These are phyloP conservation scores for Phytophthora capsici DNA, from an alignment of 352 stramenopile species.

Conservation along the genomic window DNA sequence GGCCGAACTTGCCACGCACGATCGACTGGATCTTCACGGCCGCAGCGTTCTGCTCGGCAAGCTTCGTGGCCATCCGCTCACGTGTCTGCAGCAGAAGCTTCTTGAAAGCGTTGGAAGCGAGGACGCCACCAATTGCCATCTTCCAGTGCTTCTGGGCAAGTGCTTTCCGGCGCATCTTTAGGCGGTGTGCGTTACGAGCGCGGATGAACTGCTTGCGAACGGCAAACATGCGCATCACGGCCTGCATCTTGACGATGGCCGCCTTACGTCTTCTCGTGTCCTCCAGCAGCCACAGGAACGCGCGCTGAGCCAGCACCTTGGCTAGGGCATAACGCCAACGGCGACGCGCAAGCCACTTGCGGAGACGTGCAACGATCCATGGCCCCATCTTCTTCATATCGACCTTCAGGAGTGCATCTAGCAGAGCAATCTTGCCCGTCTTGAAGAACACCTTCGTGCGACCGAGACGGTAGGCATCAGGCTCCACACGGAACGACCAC, in stretches of 20 bases:
- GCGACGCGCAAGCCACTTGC: constrained; percentile 85
- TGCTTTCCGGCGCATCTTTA: constrained; percentile 66
- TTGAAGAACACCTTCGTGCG: constrained; percentile 93
- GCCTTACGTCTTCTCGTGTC: constrained; percentile 77
- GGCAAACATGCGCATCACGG: constrained; percentile 86
- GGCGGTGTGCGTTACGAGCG: constrained; percentile 70
- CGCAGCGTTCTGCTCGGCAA: constrained; percentile 54
- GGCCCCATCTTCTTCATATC: constrained; percentile 92
- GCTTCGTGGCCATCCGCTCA: constrained; percentile 49
- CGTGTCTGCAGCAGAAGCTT: constrained; percentile 61
- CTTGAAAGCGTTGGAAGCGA: constrained; percentile 75
- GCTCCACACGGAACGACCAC: constrained; percentile 90
- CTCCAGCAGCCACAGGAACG: constrained; percentile 84
- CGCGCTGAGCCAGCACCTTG: constrained; percentile 85
- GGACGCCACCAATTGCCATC: constrained; percentile 65
- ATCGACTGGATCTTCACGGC: constrained; percentile 83
- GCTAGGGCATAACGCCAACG: constrained; percentile 86
- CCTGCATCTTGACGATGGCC: constrained; percentile 84
- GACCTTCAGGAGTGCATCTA: constrained; percentile 88
- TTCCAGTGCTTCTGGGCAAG: constrained; percentile 78
- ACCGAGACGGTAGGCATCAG: constrained; percentile 87
- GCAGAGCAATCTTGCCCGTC: constrained; percentile 89
- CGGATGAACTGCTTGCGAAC: constrained; percentile 86
- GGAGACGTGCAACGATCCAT: constrained; percentile 84
- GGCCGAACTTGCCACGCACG: constrained; percentile 82